Percentiles rank a stretch among this genome's conserved stretches.
Evolutionary conservation across 169 alveolate genomes (phyloP).

Genomic region (Plasmodium gonderi): DNA sequence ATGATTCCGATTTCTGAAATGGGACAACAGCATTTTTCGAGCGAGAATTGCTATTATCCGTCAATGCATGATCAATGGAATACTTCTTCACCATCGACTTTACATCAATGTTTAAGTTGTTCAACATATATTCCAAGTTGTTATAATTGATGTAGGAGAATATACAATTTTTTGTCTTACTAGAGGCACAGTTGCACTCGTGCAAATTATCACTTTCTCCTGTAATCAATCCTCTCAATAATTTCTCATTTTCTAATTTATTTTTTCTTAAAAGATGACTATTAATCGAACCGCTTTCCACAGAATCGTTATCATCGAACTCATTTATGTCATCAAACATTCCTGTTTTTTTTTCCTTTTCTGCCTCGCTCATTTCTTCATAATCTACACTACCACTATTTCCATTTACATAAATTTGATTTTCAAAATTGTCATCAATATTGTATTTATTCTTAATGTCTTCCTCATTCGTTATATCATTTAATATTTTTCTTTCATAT

Average conservation of each 20-base stretch:
- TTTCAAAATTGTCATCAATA: constrained; percentile 60
- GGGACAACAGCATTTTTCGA: not conserved
- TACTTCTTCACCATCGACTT: constrained; percentile 20
- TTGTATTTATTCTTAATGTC: constrained; percentile 53
- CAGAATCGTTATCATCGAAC: constrained; percentile 38
- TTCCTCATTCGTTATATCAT: constrained; percentile 43
- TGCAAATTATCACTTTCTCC: constrained; percentile 43
- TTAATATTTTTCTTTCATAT: constrained; percentile 32
- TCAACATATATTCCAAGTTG: constrained; percentile 63
- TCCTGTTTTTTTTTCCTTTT: constrained; percentile 54
- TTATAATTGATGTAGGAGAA: constrained; percentile 40
- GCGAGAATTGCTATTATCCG: not conserved
- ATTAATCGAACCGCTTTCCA: constrained; percentile 57
- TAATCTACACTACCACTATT: not conserved
- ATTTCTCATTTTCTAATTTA: constrained; percentile 22
- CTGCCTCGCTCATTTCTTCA: constrained; percentile 40
- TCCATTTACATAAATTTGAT: not conserved
- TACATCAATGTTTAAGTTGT: constrained; percentile 48
- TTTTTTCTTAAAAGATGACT: constrained; percentile 17
- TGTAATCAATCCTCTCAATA: constrained; percentile 28
- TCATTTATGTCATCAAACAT: constrained; percentile 70
- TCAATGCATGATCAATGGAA: not conserved
- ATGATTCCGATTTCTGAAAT: constrained; percentile 26
- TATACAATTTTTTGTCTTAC: constrained; percentile 36
- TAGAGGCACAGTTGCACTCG: constrained; percentile 51